Percentiles rank a stretch among this genome's conserved stretches.
Conservation (phyloP, 2,329 filamentous ascomycete species). For the Moelleriella libera region DNA sequence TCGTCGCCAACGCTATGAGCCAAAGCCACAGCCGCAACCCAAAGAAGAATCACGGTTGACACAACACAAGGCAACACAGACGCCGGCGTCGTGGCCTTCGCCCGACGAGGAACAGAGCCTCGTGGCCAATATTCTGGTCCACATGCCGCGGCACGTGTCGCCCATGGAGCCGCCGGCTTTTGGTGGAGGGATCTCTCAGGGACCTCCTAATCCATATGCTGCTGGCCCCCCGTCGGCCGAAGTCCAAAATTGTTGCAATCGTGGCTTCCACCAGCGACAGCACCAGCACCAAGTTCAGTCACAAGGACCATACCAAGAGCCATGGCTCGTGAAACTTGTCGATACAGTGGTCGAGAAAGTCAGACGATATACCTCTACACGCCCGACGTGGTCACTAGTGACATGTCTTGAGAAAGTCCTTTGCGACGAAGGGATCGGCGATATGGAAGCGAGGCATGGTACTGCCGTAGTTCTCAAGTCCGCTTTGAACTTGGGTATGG, state of each 20-base stretch:
- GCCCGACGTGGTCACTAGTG: background rate
- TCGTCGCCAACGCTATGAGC: background rate
- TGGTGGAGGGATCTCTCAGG: background rate
- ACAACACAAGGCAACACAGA: constrained; percentile 2
- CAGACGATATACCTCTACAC: background rate
- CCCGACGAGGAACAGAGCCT: background rate
- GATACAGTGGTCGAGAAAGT: background rate
- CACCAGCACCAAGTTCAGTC: too few relatives aligned
- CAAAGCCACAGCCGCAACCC: background rate
- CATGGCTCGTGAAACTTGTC: too few relatives aligned
- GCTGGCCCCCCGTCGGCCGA: too few relatives aligned
- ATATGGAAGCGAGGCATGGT: background rate
- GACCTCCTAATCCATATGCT: background rate
- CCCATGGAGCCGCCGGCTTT: background rate
- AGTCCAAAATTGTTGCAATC: too few relatives aligned
- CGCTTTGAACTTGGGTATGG: background rate
- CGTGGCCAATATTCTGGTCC: background rate
- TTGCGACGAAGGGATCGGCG: background rate
- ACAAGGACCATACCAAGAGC: too few relatives aligned
- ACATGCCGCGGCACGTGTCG: background rate
- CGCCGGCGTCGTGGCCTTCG: background rate
- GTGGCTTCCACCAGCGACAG: too few relatives aligned
- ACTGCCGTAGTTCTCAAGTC: background rate
- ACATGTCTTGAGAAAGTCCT: background rate
- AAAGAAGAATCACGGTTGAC: background rate